These are phyloP conservation scores for Crinitomyces ghanaensis DNA, from an alignment of 805 yeast genomes.

Conservation along the genomic window DNA sequence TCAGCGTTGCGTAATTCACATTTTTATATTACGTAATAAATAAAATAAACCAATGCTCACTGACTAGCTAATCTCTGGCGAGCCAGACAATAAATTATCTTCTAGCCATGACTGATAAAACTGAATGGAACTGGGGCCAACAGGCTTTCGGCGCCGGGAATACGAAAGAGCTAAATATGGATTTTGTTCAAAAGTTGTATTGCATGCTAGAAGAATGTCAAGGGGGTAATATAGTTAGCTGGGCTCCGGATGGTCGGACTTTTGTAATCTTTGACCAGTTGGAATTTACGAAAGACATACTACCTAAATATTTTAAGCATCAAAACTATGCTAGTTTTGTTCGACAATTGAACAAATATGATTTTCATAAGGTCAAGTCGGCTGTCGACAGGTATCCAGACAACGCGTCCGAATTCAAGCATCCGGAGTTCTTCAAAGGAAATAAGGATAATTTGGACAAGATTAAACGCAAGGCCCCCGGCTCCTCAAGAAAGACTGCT, in stretches of 20 bases:
- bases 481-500: constrained; percentile 1
- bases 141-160: too few species aligned
- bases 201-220: constrained; percentile 76
- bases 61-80: too few species aligned
- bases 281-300: constrained; percentile 76
- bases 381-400: constrained; percentile 14
- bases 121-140: too few species aligned
- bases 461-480: constrained; percentile 70
- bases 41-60: too few species aligned
- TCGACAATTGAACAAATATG: constrained; percentile 90
- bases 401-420: constrained; percentile 87
- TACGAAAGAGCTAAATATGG: too few species aligned
- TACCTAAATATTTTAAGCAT: constrained; percentile 91
- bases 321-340: constrained; percentile 91
- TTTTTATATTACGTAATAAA: too few species aligned
- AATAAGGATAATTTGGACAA: constrained; percentile 73
- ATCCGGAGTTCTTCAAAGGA: constrained; percentile 72
- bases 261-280: constrained; percentile 82
- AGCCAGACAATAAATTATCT: too few species aligned
- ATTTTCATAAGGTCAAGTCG: constrained; percentile 83
- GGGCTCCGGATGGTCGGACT: constrained; percentile 79
- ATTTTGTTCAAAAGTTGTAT: constrained; percentile 29
- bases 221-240: constrained; percentile 65
- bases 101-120: too few species aligned
- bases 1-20: too few species aligned